Percentiles rank a stretch among this genome's conserved stretches.
Conservation (phyloP, 495 filamentous ascomycete species). For the Parathielavia appendiculata region DNA sequence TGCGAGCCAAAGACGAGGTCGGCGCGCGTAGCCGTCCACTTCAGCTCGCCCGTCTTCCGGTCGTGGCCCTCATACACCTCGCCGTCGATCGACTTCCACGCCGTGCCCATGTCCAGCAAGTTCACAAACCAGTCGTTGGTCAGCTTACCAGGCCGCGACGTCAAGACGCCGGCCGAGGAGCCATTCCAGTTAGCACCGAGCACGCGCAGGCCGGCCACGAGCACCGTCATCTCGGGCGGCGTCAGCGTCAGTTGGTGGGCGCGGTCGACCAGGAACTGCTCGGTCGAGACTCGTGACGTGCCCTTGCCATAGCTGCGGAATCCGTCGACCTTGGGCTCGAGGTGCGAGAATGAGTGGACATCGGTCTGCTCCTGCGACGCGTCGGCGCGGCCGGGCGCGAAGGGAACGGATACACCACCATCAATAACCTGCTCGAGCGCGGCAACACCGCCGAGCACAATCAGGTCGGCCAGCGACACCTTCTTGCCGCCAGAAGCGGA, state of each 20-base stretch:
- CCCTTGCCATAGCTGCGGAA: constrained; percentile 71
- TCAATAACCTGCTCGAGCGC: constrained; percentile 64
- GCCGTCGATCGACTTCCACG: constrained; percentile 51
- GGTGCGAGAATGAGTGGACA: constrained; percentile 52
- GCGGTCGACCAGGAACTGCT: constrained; percentile 63
- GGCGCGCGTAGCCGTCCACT: constrained; percentile 62
- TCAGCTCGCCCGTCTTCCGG: constrained; percentile 60
- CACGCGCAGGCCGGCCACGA: constrained; percentile 61
- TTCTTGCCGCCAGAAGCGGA: constrained; percentile 58
- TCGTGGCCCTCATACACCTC: constrained; percentile 60
- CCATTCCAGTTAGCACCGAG: constrained; percentile 64
- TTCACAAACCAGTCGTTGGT: constrained; percentile 75
- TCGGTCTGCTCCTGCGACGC: constrained; percentile 61
- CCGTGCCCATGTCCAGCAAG: constrained; percentile 59
- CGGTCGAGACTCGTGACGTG: constrained; percentile 51
- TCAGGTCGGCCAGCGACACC: constrained; percentile 66
- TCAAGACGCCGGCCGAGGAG: constrained; percentile 58
- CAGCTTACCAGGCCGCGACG: constrained; percentile 56
- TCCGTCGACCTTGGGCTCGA: constrained; percentile 59
- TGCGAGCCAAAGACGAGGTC: constrained; percentile 68
- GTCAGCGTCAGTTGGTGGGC: constrained; percentile 62
- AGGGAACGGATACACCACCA: constrained; percentile 39
- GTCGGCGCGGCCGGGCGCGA: constrained; percentile 45
- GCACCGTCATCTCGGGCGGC: constrained; percentile 60
- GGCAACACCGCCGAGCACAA: constrained; percentile 62